Conservation (phyloP, 202 grass and related monocot species). For the Zizania palustris region DNA sequence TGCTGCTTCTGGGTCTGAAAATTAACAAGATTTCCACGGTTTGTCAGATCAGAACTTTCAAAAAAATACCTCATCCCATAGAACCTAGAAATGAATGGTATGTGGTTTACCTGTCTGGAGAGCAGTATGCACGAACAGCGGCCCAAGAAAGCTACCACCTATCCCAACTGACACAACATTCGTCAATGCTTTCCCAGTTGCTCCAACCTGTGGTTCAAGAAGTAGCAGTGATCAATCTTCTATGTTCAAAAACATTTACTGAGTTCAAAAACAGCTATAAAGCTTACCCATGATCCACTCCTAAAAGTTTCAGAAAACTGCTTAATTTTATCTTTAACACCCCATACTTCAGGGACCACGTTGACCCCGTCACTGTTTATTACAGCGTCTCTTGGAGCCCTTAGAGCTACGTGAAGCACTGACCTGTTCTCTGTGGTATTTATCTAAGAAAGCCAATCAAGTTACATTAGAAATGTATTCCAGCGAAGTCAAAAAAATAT, state of each 20-base stretch:
- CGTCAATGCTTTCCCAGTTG: conserved; percentile 80
- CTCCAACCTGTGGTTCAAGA: conserved; percentile 67
- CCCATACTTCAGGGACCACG: conserved; percentile 83
- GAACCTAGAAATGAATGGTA: neutral
- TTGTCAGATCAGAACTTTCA: conserved; percentile 12
- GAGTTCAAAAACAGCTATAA: neutral
- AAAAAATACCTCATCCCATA: neutral
- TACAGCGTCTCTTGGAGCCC: conserved; percentile 71
- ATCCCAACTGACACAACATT: conserved; percentile 89
- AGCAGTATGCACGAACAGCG: conserved; percentile 86
- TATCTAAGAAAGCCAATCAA: conserved; percentile 62
- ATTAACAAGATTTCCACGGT: conserved; percentile 15
- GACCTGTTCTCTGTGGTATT: conserved; percentile 94
- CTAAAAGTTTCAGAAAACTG: conserved; percentile 89
- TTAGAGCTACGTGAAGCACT: conserved; percentile 85
- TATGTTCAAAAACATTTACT: neutral
- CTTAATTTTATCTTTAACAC: conserved; percentile 95
- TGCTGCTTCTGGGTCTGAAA: conserved; percentile 88
- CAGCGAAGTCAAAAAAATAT: neutral
- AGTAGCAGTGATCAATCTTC: neutral
- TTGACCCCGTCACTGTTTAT: conserved; percentile 82
- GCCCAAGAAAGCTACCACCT: conserved; percentile 92
- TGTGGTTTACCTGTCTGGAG: conserved; percentile 73
- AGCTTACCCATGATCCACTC: conserved; percentile 86
- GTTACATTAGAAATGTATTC: neutral